Conservation (phyloP, 179 eudicot genomes). For the Corrigiola litoralis region DNA sequence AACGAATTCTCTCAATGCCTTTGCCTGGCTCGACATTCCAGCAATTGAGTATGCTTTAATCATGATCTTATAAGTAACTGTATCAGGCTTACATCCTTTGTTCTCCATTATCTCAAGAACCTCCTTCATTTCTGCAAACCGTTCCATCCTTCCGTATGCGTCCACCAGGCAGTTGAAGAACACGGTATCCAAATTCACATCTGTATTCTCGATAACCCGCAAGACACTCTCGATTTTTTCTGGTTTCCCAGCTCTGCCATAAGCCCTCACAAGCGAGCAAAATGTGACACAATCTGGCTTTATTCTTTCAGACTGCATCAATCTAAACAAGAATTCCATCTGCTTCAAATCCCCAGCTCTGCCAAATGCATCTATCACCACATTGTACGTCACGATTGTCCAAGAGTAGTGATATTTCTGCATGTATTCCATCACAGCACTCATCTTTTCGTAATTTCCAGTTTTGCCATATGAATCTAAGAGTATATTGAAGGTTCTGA, state of each 20-base stretch:
- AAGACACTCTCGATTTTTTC: constrained; percentile 59
- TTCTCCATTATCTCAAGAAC: constrained; percentile 66
- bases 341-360: constrained; percentile 81
- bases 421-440: constrained; percentile 96
- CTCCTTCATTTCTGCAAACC: constrained; percentile 74
- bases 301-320: constrained; percentile 83
- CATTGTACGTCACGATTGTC: constrained; percentile 78
- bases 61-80: constrained; percentile 69
- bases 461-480: constrained; percentile 77
- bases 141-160: constrained; percentile 81
- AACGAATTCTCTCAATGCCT: constrained; percentile 36
- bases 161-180: constrained; percentile 80
- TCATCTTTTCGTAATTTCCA: constrained; percentile 68
- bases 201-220: constrained; percentile 56
- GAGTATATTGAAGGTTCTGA: constrained; percentile 80
- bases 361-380: constrained; percentile 81
- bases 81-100: constrained; percentile 66
- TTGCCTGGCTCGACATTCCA: constrained; percentile 64
- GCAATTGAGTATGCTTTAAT: constrained; percentile 62
- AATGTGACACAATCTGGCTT: constrained; percentile 84
- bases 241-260: constrained; percentile 63
- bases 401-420: constrained; percentile 77
- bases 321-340: constrained; percentile 80
- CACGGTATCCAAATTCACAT: constrained; percentile 60
- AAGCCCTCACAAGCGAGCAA: constrained; percentile 83